phyloP scores from a whole-genome alignment of 768 basidiomycete species.

The Pholiota conissans region DNA sequence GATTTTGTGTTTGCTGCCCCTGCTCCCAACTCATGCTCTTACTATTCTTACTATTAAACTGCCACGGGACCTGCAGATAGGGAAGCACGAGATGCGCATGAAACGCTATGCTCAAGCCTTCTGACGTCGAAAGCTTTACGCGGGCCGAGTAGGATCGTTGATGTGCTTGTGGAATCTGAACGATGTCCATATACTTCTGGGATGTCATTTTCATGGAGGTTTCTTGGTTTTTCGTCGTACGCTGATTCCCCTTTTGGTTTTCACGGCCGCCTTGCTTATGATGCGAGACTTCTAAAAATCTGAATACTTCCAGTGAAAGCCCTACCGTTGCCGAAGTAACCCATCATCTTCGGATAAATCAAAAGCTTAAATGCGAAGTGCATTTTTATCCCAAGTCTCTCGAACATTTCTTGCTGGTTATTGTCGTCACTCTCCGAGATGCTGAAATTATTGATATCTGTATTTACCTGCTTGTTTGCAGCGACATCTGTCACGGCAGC shows the following conservation, averaged over 20 bases:
- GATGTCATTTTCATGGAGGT: background rate
- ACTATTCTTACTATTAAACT: background rate
- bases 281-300: too few relatives aligned
- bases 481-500: slow-evolving; percentile 16
- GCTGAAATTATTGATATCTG: background rate
- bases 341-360: background rate
- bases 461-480: background rate
- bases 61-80: too few relatives aligned
- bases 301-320: background rate
- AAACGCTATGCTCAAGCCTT: too few relatives aligned
- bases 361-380: background rate
- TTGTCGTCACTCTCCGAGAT: background rate
- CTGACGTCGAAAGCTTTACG: background rate
- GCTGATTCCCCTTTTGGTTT: background rate
- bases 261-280: background rate
- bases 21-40: background rate
- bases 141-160: background rate
- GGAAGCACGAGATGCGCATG: too few relatives aligned
- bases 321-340: background rate
- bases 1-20: background rate
- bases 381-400: background rate
- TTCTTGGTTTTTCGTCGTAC: background rate
- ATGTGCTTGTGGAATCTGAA: background rate
- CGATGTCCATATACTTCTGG: background rate
- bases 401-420: background rate